Base-by-base conservation (phyloP, 495 filamentous ascomycete genomes). In the Podospora comata region DNA sequence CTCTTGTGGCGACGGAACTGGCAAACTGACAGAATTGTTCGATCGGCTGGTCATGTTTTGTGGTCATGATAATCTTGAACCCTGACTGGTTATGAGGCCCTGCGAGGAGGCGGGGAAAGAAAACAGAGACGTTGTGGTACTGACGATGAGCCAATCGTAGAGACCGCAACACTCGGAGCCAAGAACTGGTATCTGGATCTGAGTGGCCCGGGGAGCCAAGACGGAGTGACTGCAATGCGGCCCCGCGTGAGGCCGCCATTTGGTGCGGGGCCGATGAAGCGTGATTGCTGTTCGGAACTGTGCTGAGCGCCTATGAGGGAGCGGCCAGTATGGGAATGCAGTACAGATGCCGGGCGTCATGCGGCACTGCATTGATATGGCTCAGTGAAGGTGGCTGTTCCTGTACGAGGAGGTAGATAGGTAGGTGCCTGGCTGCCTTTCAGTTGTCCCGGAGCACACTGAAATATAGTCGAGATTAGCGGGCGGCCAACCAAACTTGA, bases 171-270 rank as follows among this genome's bases (percentile, higher is more conserved):
- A 61, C 20, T 44, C 15, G 27, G 48, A 28, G 28, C 28, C 60
- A 64, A 67, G 66, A 60, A 27, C 7, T 4, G 39, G 44, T 59
- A 23, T 28, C 27, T 34, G 53, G 15, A 0, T 62, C 62, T 63
- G 66, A 60, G n/a, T 30, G 16, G 26, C 16, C 26, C 0, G 26
- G 11, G 23, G 6, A 28, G 59, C 19, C 11, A 61, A 28, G 59
- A 30, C 11, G 23, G 26, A 61, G 27, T 61, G 59, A 61, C 32
- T 61, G 59, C 27, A 61, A 61, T 28, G 27, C 48, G 34, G 53
- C 20, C n/a, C 18, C 28, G 19, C 54, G 13, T 48, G 66, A 67
- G 66, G 66, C 66, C 66, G 66, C 66, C 66, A 32, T 32, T 11
- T 62, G 59, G 13, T 32, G 59, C 23, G 59, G 59, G 59, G 59